phyloP scores from a whole-genome alignment of 169 alveolate species.

The Cryptosporidium baileyi region DNA sequence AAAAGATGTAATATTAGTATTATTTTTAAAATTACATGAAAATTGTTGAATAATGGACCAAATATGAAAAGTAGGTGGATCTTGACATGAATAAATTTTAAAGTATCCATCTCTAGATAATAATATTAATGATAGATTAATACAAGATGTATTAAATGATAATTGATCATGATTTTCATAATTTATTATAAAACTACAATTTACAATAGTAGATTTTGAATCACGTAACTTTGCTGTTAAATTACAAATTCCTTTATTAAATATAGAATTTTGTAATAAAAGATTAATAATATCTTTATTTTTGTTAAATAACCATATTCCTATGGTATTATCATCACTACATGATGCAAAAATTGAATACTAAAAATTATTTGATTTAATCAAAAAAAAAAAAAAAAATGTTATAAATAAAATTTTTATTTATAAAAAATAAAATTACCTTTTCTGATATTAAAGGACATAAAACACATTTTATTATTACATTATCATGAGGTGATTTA shows the following conservation, averaged over 20 bases:
- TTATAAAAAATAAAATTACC: slow-evolving; percentile 7
- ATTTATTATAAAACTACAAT: slow-evolving; percentile 5
- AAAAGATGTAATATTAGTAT: neutral
- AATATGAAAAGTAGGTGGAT: slow-evolving; percentile 39
- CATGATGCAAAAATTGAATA: slow-evolving; percentile 48
- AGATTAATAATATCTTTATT: neutral
- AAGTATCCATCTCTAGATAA: slow-evolving; percentile 19
- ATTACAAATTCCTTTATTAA: neutral
- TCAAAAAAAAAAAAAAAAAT: neutral
- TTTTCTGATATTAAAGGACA: slow-evolving; percentile 45
- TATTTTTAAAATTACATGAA: slow-evolving; percentile 17
- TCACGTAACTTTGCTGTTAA: slow-evolving; percentile 60
- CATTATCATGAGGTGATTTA: slow-evolving; percentile 34
- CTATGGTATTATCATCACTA: slow-evolving; percentile 65
- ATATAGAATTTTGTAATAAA: neutral
- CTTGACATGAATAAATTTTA: slow-evolving; percentile 42
- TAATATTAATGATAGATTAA: slow-evolving; percentile 14
- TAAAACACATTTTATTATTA: slow-evolving; percentile 2
- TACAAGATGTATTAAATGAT: neutral
- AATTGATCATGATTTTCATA: slow-evolving; percentile 8
- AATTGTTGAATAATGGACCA: slow-evolving; percentile 58
- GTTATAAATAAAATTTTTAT: neutral
- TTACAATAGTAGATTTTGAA: slow-evolving; percentile 15
- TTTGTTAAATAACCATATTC: slow-evolving; percentile 65
- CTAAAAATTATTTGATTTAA: too few species aligned